A percentile compares a stretch with the other conserved stretches of the same genome.
Evolutionary conservation across 331 rosid genomes (phyloP).

Genomic region (Acacia concinna): DNA sequence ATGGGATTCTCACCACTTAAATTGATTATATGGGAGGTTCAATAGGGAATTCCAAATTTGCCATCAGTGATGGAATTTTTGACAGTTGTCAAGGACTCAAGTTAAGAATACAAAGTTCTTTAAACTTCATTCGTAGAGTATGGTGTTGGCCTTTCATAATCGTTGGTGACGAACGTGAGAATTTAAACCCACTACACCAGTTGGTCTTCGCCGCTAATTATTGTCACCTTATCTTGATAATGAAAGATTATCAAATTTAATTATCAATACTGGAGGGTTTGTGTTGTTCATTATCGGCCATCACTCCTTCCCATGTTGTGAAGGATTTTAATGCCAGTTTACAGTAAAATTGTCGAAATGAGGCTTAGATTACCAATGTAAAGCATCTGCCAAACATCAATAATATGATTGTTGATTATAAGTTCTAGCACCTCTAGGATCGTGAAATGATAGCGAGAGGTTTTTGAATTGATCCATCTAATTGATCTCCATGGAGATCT

Average conservation of each 20-base stretch:
- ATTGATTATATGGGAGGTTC: slow-evolving; percentile 42
- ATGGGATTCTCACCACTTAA: slow-evolving; percentile 26
- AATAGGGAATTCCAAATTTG: slow-evolving; percentile 30
- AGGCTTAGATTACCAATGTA: not conserved
- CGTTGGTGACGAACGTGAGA: not conserved
- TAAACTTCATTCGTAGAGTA: not conserved
- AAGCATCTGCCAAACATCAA: not conserved
- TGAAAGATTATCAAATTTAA: no score
- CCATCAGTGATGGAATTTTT: not conserved
- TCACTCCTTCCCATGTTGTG: not conserved
- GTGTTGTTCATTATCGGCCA: not conserved
- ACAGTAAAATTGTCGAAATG: not conserved
- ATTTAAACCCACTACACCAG: not conserved
- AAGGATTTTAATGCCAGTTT: not conserved
- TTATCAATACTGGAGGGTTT: not conserved
- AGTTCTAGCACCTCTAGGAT: not conserved
- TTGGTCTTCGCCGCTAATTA: not conserved
- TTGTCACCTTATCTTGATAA: not conserved
- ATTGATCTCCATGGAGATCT: not conserved
- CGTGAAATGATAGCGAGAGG: not conserved
- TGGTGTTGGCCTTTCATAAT: not conserved
- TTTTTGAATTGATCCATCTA: not conserved
- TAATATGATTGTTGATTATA: not conserved
- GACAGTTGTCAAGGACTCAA: not conserved
- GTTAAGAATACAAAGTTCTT: not conserved